A percentile compares a stretch with the other conserved stretches of the same genome.
Evolutionary conservation across 805 yeast species (phyloP).

Genomic region (Geotrichum ghanense): DNA sequence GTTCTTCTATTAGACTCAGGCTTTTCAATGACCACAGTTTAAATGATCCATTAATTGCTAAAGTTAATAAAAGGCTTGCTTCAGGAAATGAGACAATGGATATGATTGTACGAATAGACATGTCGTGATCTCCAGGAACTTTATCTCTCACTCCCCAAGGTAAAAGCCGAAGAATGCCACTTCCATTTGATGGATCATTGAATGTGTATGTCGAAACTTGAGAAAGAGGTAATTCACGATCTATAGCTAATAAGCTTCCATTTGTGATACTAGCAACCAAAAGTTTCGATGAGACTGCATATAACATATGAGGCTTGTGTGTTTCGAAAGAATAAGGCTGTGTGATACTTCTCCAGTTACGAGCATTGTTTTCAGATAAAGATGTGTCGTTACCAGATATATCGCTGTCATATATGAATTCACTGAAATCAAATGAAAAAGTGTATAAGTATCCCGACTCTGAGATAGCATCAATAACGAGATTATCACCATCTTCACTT

Average conservation of each 20-base stretch:
- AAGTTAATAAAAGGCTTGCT: slow-evolving; percentile 31
- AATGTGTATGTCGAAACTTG: slow-evolving; percentile 30
- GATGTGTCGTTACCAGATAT: slow-evolving; percentile 9
- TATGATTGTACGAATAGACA: slow-evolving; percentile 27
- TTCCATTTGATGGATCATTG: slow-evolving; percentile 12
- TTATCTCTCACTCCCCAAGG: slow-evolving; percentile 23
- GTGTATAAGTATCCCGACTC: slow-evolving; percentile 42
- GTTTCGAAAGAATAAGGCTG: slow-evolving; percentile 55
- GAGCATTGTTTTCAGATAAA: slow-evolving; percentile 16
- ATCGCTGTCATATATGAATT: slow-evolving; percentile 26
- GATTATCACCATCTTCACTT: slow-evolving; percentile 21
- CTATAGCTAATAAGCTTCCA: slow-evolving; percentile 50
- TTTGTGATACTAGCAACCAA: slow-evolving; percentile 55
- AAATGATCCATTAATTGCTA: slow-evolving; percentile 42
- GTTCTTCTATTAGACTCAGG: slow-evolving; percentile 21
- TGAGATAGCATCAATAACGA: slow-evolving; percentile 46
- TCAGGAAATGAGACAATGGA: slow-evolving; percentile 25
- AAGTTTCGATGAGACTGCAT: slow-evolving; percentile 33
- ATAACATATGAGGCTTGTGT: slow-evolving; percentile 43
- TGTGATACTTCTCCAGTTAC: slow-evolving; percentile 52
- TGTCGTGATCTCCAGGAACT: slow-evolving; percentile 34
- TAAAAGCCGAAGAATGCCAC: slow-evolving; percentile 19
- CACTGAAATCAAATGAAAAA: slow-evolving; percentile 30
- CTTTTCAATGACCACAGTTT: slow-evolving; percentile 48
- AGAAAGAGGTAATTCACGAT: slow-evolving; percentile 20